Evolutionary conservation across 495 filamentous ascomycete genomes (phyloP).

Genomic region (Neurospora sp.): DNA sequence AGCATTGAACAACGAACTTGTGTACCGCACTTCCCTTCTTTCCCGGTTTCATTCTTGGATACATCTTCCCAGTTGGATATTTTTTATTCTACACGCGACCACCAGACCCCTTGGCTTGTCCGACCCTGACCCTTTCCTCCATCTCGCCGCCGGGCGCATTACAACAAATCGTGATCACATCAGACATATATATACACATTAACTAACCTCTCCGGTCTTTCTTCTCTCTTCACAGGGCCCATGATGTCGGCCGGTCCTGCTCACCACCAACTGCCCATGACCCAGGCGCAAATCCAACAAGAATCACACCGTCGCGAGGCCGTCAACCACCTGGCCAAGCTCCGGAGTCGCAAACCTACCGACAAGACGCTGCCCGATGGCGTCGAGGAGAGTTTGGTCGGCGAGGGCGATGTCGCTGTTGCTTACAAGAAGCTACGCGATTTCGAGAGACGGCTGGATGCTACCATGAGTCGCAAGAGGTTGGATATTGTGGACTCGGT

Average conservation of each 20-base stretch:
- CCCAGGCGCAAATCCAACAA: conserved; percentile 43
- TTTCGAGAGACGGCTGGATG: conserved; percentile 80
- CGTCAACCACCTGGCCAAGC: conserved; percentile 57
- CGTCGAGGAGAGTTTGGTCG: conserved; percentile 57
- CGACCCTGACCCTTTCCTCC: not conserved
- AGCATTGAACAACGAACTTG: not conserved
- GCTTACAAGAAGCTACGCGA: conserved; percentile 78
- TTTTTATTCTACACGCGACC: not conserved
- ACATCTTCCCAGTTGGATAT: not conserved
- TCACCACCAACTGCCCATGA: conserved; percentile 43
- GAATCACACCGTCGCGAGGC: conserved; percentile 45
- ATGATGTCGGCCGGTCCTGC: conserved; percentile 19
- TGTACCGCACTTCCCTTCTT: conserved; percentile 1
- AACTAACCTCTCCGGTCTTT: conserved; percentile 1
- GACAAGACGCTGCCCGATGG: conserved; percentile 91
- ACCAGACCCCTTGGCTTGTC: not conserved
- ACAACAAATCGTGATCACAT: not conserved
- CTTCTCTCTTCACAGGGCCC: conserved; percentile 15
- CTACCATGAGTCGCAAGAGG: conserved; percentile 88
- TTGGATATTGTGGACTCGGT: conserved; percentile 82
- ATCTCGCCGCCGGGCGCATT: not conserved
- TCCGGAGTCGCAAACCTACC: conserved; percentile 76
- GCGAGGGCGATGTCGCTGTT: conserved; percentile 67
- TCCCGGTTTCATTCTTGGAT: not conserved
- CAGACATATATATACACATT: not conserved